A percentile compares a stretch with the other conserved stretches of the same genome.
Evolutionary conservation across 164 flowering plant genomes (phyloP).

Genomic region (Brasenia schreberi): DNA sequence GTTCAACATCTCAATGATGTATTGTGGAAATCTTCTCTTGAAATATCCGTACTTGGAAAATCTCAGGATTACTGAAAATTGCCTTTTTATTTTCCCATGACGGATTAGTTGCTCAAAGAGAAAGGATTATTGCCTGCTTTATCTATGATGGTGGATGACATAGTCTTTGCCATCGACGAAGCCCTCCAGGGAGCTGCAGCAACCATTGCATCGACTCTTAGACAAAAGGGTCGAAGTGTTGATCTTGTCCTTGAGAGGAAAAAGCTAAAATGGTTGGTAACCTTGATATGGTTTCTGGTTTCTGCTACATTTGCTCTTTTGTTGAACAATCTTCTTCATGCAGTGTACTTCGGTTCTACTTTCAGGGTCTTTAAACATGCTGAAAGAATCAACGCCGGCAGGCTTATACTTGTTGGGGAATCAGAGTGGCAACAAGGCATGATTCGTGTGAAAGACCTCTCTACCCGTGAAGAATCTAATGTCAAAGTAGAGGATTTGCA

Average conservation of each 20-base stretch:
- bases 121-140: constrained; percentile 62
- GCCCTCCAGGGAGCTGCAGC: constrained; percentile 80
- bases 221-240: constrained; percentile 72
- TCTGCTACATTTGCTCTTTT: constrained; percentile 1
- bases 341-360: not conserved
- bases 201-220: constrained; percentile 50
- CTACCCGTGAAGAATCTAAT: constrained; percentile 60
- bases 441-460: constrained; percentile 71
- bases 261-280: constrained; percentile 66
- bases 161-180: constrained; percentile 66
- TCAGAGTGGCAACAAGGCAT: constrained; percentile 77
- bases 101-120: constrained; percentile 69
- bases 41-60: too few relatives aligned
- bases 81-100: not conserved
- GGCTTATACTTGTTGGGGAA: constrained; percentile 69
- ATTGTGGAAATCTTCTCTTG: not conserved
- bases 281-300: not conserved
- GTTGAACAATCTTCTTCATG: not conserved
- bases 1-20: too few relatives aligned
- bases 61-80: too few relatives aligned
- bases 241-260: constrained; percentile 83
- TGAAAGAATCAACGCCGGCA: constrained; percentile 55
- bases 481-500: constrained; percentile 52
- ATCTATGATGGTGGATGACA: constrained; percentile 52
- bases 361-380: constrained; percentile 86